These are phyloP conservation scores for Puccinia polysora DNA, from an alignment of 1,284 basidiomycete genomes.

Conservation along the genomic window DNA sequence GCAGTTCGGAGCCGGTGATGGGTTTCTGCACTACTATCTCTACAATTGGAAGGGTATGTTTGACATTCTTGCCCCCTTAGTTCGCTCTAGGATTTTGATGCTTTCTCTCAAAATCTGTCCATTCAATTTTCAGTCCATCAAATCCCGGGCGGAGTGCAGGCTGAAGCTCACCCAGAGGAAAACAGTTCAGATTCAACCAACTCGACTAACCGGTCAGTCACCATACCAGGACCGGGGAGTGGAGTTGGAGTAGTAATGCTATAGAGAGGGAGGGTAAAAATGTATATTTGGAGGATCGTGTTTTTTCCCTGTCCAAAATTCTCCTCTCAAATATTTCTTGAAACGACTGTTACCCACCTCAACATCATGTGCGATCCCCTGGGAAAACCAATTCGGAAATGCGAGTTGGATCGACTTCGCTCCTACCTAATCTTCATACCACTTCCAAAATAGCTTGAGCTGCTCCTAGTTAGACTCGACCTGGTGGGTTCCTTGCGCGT, in stretches of 20 bases:
- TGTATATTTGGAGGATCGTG: neutral
- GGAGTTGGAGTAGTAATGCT: constrained; percentile 79
- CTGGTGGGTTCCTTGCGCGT: too few relatives aligned
- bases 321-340: too few relatives aligned
- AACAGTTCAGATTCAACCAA: constrained; percentile 56
- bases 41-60: constrained; percentile 86
- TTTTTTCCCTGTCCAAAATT: too few relatives aligned
- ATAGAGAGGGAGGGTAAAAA: constrained; percentile 47
- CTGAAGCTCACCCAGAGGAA: constrained; percentile 50
- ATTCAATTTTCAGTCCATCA: constrained; percentile 36
- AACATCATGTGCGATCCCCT: too few relatives aligned
- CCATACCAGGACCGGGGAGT: constrained; percentile 59
- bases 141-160: constrained; percentile 44
- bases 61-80: constrained; percentile 56
- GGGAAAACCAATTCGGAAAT: too few relatives aligned
- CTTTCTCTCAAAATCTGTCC: constrained; percentile 10
- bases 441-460: too few relatives aligned
- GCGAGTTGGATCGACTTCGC: too few relatives aligned
- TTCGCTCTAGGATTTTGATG: neutral
- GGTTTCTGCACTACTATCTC: constrained; percentile 80
- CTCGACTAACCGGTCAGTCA: constrained; percentile 45
- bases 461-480: too few relatives aligned
- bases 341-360: too few relatives aligned
- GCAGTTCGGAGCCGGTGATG: constrained; percentile 85
- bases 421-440: too few relatives aligned